Evolutionary conservation across 805 yeast species (phyloP).

Genomic region (Wickerhamiella qilinensis): DNA sequence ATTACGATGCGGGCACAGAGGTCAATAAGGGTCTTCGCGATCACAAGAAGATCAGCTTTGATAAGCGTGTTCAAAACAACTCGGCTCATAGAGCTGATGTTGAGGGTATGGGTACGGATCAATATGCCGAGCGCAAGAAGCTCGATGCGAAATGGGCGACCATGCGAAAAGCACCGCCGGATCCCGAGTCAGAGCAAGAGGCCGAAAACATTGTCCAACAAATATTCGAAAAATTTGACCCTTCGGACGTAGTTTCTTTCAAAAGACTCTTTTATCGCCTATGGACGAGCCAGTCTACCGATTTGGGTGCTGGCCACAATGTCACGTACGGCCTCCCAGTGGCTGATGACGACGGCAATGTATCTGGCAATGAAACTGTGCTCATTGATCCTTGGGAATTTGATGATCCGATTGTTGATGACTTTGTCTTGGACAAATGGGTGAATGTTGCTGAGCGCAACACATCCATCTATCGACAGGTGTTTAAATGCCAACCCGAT

Average conservation of each 20-base stretch:
- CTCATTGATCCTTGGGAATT: conserved; percentile 76
- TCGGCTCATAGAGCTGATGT: conserved; percentile 56
- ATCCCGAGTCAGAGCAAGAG: conserved; percentile 19
- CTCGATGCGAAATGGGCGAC: not conserved
- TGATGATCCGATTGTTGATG: conserved; percentile 71
- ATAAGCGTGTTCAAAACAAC: conserved; percentile 60
- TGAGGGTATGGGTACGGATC: conserved; percentile 59
- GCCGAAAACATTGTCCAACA: conserved; percentile 11
- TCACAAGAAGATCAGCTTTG: conserved; percentile 63
- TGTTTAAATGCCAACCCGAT: conserved; percentile 92
- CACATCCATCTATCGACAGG: conserved; percentile 62
- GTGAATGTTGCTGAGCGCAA: conserved; percentile 61
- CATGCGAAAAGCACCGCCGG: conserved; percentile 5
- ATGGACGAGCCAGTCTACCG: conserved; percentile 2
- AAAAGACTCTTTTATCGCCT: conserved; percentile 16
- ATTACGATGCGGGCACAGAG: conserved; percentile 65
- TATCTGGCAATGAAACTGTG: conserved; percentile 22
- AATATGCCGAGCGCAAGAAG: conserved; percentile 27
- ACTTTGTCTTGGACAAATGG: conserved; percentile 79
- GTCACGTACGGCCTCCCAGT: not conserved
- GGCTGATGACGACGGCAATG: conserved; percentile 15
- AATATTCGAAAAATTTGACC: conserved; percentile 7
- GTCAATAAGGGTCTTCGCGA: conserved; percentile 78
- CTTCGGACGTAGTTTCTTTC: conserved; percentile 6
- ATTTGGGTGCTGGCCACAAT: not conserved